A percentile compares a stretch with the other conserved stretches of the same genome.
phyloP scores from a whole-genome alignment of 1,284 basidiomycete species.

The Athelia psychrophila region DNA sequence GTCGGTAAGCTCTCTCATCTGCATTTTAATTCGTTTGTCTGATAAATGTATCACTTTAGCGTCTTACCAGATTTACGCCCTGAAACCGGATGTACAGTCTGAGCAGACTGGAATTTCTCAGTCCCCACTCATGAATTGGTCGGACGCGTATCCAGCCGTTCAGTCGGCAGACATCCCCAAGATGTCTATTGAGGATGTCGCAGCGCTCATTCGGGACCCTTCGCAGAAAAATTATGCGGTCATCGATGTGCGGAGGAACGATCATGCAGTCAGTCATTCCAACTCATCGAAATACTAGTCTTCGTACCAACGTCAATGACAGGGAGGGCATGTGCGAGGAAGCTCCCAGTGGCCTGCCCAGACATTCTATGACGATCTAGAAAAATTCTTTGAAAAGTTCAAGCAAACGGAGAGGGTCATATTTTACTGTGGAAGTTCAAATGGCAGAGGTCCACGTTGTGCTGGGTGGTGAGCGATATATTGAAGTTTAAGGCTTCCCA shows the following conservation, averaged over 20 bases:
- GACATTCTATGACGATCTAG: constrained; percentile 20
- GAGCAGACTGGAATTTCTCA: not conserved
- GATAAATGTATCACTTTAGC: constrained; percentile 15
- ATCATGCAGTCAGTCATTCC: constrained; percentile 18
- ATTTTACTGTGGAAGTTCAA: constrained; percentile 27
- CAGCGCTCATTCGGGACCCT: constrained; percentile 17
- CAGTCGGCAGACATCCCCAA: constrained; percentile 5
- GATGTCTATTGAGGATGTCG: constrained; percentile 19
- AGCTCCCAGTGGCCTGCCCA: constrained; percentile 25
- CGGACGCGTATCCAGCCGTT: constrained; percentile 44
- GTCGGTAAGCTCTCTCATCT: constrained; percentile 31
- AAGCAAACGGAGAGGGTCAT: constrained; percentile 20
- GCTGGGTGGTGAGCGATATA: constrained; percentile 21
- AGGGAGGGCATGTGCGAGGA: constrained; percentile 28
- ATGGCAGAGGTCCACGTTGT: constrained; percentile 24
- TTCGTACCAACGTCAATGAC: not conserved
- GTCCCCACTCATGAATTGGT: constrained; percentile 36
- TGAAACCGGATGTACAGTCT: constrained; percentile 24
- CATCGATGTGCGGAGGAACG: constrained; percentile 23
- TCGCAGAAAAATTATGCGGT: constrained; percentile 16
- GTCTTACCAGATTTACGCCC: constrained; percentile 43
- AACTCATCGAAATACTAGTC: not conserved
- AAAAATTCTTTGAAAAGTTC: constrained; percentile 15
- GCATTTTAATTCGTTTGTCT: not conserved
- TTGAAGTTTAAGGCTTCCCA: not conserved